These are phyloP conservation scores for Helicocarpus griseus DNA, from an alignment of 2,329 filamentous ascomycete species.

Conservation along the genomic window DNA sequence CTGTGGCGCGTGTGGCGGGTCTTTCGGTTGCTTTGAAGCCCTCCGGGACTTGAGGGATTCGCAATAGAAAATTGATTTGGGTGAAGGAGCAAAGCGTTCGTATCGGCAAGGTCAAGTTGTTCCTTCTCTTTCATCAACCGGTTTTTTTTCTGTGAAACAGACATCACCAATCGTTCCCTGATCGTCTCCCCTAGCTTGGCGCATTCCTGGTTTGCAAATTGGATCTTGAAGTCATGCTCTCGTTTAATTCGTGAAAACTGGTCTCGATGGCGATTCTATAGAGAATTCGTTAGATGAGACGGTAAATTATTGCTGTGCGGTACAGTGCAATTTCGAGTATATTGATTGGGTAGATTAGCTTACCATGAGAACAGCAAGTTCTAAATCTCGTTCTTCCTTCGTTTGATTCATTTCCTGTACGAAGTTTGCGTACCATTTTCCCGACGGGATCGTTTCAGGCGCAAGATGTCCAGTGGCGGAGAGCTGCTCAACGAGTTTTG, in stretches of 20 bases:
- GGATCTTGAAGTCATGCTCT: slow-evolving; percentile 49
- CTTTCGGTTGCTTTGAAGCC: slow-evolving; percentile 51
- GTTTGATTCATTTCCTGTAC: slow-evolving; percentile 78
- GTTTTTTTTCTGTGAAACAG: slow-evolving; percentile 47
- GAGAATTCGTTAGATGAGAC: slow-evolving; percentile 4
- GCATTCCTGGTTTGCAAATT: slow-evolving; percentile 55
- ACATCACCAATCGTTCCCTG: slow-evolving; percentile 51
- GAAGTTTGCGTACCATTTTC: slow-evolving; percentile 76
- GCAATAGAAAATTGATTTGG: slow-evolving; percentile 58
- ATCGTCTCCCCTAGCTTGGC: slow-evolving; percentile 49
- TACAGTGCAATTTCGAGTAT: neutral
- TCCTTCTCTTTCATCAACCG: slow-evolving; percentile 56
- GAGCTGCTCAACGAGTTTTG: slow-evolving; percentile 50
- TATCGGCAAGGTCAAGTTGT: slow-evolving; percentile 57
- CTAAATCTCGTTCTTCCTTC: slow-evolving; percentile 76
- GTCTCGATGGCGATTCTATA: slow-evolving; percentile 48
- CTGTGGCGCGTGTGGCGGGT: slow-evolving; percentile 52
- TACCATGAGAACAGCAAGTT: slow-evolving; percentile 74
- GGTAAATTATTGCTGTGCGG: neutral
- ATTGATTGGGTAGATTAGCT: slow-evolving; percentile 19
- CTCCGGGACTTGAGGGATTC: slow-evolving; percentile 53
- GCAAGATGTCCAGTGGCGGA: slow-evolving; percentile 52
- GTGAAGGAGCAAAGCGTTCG: slow-evolving; percentile 54
- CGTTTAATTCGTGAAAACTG: slow-evolving; percentile 47
- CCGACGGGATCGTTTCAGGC: slow-evolving; percentile 60